Conservation (phyloP, 176 grass and related monocot species). For the Calamus simplicifolius region DNA sequence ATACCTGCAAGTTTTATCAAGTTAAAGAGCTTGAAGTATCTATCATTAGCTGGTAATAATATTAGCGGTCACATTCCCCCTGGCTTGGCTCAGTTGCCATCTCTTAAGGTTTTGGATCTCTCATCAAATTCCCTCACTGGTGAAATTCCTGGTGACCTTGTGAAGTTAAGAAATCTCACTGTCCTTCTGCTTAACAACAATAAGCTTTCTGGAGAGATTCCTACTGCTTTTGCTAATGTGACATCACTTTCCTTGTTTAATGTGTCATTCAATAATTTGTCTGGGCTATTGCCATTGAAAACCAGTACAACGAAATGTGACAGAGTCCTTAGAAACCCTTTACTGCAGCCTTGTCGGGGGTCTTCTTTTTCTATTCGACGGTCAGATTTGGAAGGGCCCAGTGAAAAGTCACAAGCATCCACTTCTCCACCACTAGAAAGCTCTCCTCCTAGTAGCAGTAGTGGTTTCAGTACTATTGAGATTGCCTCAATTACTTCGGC, state of each 20-base stretch:
- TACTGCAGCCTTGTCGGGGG: conserved; percentile 1
- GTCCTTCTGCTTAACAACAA: conserved; percentile 13
- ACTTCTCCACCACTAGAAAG: neutral
- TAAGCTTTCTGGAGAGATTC: conserved; percentile 9
- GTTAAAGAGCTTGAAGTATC: conserved; percentile 3
- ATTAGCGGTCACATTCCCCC: neutral
- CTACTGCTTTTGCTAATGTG: conserved; percentile 6
- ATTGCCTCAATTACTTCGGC: conserved; percentile 10
- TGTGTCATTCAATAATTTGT: conserved; percentile 20
- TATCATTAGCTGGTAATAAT: conserved; percentile 2
- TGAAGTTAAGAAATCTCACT: conserved; percentile 6
- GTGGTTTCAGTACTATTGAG: conserved; percentile 3
- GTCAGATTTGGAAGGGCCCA: neutral
- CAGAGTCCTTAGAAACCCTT: conserved; percentile 10
- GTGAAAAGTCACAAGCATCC: neutral
- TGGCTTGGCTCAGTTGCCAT: neutral
- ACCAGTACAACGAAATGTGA: conserved; percentile 1
- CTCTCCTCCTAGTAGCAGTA: neutral
- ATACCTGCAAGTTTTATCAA: conserved; percentile 1
- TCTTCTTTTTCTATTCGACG: neutral
- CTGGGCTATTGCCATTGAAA: conserved; percentile 3
- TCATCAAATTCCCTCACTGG: conserved; percentile 7
- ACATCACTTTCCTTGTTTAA: conserved; percentile 2
- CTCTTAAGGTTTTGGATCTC: conserved; percentile 10
- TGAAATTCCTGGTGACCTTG: neutral